Percentiles rank a stretch among this genome's conserved stretches.
Evolutionary conservation across 2,329 filamentous ascomycete species (phyloP).

Genomic region (Aspergillus fumigatiaffinis): DNA sequence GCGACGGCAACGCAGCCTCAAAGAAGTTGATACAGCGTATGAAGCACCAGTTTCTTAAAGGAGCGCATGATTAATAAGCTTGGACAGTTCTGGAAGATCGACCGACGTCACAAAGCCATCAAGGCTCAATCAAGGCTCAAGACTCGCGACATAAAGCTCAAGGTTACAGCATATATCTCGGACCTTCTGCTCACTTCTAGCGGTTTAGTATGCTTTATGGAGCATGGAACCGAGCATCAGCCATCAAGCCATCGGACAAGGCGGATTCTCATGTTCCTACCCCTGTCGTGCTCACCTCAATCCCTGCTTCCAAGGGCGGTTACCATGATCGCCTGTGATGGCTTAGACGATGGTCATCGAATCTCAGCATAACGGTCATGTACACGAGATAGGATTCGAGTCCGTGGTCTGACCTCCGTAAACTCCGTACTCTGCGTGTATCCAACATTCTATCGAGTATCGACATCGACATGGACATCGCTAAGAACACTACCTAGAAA

Average conservation of each 20-base stretch:
- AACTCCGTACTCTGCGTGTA: background rate
- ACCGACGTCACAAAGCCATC: background rate
- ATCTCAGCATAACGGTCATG: too few species aligned
- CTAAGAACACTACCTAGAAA: background rate
- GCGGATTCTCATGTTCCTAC: background rate
- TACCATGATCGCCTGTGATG: background rate
- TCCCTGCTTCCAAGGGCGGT: background rate
- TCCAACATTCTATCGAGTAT: background rate
- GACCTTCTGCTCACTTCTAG: background rate
- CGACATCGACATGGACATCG: slow-evolving; percentile 15
- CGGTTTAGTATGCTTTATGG: background rate
- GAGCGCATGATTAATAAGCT: background rate
- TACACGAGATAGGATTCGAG: background rate
- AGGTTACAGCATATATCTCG: background rate
- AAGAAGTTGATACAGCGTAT: background rate
- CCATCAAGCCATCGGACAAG: background rate
- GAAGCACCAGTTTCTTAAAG: background rate
- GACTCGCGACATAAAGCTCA: background rate
- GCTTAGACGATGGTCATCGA: background rate
- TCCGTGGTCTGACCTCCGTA: background rate
- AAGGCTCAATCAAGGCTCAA: too few species aligned
- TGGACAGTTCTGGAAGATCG: background rate
- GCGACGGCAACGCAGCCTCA: background rate
- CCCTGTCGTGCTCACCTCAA: background rate
- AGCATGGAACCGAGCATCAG: too few species aligned